A percentile compares a stretch with the other conserved stretches of the same genome.
phyloP scores from a whole-genome alignment of 1,284 basidiomycete genomes.

The Sphaerobolus stellatus region DNA sequence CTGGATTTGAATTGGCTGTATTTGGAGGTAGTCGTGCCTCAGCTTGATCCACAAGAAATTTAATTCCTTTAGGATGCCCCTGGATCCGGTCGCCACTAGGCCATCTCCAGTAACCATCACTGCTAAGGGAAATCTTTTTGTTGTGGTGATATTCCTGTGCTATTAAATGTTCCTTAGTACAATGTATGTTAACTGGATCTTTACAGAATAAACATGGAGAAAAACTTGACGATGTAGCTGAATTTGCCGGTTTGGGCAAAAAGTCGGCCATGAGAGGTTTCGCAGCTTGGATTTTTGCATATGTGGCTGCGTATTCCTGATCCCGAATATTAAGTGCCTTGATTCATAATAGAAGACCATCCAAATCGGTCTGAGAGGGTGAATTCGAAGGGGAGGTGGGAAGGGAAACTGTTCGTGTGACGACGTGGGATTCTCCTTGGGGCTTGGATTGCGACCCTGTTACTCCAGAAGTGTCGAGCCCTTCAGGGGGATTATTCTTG shows the following conservation, averaged over 20 bases:
- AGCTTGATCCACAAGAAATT: not conserved
- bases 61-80: not conserved
- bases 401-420: not conserved
- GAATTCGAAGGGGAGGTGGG: not conserved
- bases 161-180: not conserved
- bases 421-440: not conserved
- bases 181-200: not conserved
- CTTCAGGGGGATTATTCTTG: not conserved
- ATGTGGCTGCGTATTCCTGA: not conserved
- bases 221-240: too few relatives aligned
- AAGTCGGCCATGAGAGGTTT: not conserved
- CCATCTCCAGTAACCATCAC: not conserved
- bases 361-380: not conserved
- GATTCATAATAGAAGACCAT: not conserved
- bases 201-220: not conserved
- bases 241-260: too few relatives aligned
- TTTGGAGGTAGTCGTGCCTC: not conserved
- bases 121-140: not conserved
- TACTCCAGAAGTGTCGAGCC: too few relatives aligned
- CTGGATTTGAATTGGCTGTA: too few relatives aligned
- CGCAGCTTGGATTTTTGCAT: not conserved
- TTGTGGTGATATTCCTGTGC: not conserved
- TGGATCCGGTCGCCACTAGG: not conserved
- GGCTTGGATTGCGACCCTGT: not conserved
- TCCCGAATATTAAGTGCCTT: not conserved